Base-by-base conservation (phyloP, 1,284 basidiomycete genomes). In the Leucoagaricus sp. region DNA sequence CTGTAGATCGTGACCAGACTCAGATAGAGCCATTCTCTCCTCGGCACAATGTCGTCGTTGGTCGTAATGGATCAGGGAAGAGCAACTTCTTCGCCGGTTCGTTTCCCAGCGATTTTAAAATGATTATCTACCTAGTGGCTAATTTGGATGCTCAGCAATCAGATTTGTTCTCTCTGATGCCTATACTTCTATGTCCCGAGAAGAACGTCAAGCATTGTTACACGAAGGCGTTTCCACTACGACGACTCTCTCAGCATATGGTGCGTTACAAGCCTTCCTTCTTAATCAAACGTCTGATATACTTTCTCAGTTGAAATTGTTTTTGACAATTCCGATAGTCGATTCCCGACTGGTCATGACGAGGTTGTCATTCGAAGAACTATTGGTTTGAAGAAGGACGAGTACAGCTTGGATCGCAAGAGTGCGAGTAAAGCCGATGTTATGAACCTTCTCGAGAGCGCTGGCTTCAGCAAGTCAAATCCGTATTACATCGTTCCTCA, bases 401-500 rank as follows among this genome's bases (percentile, higher is more conserved):
- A 99, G 75, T 99, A 98, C 76, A 93, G 91, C 63, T 80, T 99
- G 45, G 97, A 99, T 75, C 89, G 92, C 75, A 98, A 98, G 77
- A 93, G 89, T 61, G 91, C 93, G 0, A 93, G 87, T 72, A 98
- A 98, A 72, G 95, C 94, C 4, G 97, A 99, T 65, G 94, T 99
- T 23, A 96, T 96, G 93, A 96, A 93, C 67, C 77, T 98, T 17
- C 82, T 98, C 26, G 95, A 98, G 72, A 92, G 88, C 65, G 97
- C 97, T 0, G 96, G 97, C 2, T 99, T 99, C 76, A 95, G 92
- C 71, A 91, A 94, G 69, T 92, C 91, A 34, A 99, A 99, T 67
- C 97, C 97, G 0, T 99, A 99, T 74, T 99, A 99, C 69, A 99
- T 99, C 61, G 96, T 99, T 0, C 96, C 96, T 0, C 96, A 99